Base-by-base conservation (phyloP, 106 monocot genomes). In the Apostasia shenzhenica region DNA sequence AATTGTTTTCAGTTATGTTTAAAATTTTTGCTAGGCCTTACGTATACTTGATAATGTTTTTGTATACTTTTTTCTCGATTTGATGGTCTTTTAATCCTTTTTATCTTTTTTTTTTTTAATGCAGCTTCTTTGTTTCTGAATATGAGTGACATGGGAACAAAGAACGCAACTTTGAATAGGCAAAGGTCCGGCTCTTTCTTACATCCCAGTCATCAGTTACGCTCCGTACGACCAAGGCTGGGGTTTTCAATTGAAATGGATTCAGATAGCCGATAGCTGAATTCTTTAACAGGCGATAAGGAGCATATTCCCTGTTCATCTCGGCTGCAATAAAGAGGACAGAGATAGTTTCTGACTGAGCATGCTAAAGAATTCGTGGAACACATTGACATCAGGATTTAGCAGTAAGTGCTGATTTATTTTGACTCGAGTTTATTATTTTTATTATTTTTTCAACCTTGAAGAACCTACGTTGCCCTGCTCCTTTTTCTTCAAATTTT, bases 121-220 rank as follows among this genome's bases (percentile, higher is more conserved):
- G 73, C 83, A 89, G 89, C 79, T 64, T 82, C 82, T 69, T 75
- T 80, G 54, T 82, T 80, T 58, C 69, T 78, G 48, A 73, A 72
- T 52, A 72, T 75, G 80, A 85, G 78, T 54, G 75, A 74, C 51
- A 64, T 63, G 49, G 71, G 69, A 70, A 13, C 67, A 1, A 65
- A 67, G 3, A 83, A 72, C 41, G 69, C 65, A 8, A 71, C 46
- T 2, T 7, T 66, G 13, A 82, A 71, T 67, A 73, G 41, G 49
- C 73, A 70, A 41, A 77, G 72, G 72, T 75, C 84, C 57, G 80
- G 72, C 61, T 51, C 65, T 40, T 59, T 75, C 59, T 84, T 85
- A 47, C 69, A 77, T 41, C 82, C 73, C 57, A 72, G 82, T 51
- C 80, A 69, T 2, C 84, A 74, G 52, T 79, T 73, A 14, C 70